These are phyloP conservation scores for Saturnispora hagleri DNA, from an alignment of 805 yeast genomes.

Conservation along the genomic window DNA sequence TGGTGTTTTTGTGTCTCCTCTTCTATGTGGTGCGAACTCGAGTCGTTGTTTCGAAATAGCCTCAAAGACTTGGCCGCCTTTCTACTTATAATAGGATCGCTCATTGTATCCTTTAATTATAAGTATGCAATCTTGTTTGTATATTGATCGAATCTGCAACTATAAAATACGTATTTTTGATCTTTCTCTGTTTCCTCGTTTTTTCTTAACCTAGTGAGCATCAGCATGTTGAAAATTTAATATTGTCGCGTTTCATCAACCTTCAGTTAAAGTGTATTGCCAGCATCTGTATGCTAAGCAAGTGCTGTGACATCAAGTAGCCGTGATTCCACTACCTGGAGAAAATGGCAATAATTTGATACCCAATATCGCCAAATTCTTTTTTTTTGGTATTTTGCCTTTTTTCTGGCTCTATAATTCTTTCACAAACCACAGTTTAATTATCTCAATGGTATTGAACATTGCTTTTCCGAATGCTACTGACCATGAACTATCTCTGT, in stretches of 20 bases:
- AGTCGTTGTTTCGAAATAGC: constrained; percentile 28
- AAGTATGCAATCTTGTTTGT: background rate
- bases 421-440: no score
- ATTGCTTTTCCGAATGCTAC: no score
- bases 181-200: background rate
- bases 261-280: background rate
- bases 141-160: background rate
- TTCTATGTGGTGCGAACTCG: background rate
- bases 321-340: no score
- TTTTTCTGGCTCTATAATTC: no score
- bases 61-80: constrained; percentile 41
- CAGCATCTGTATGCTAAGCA: no score
- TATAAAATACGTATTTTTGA: background rate
- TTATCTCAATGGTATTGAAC: no score
- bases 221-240: background rate
- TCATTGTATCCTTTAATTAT: background rate
- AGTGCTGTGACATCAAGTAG: no score
- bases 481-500: no score
- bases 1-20: background rate
- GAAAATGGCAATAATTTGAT: no score
- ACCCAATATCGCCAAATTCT: no score
- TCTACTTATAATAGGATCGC: constrained; percentile 13
- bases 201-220: background rate
- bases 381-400: no score
- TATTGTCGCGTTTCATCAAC: background rate